A percentile compares a stretch with the other conserved stretches of the same genome.
Evolutionary conservation across 805 yeast genomes (phyloP).

Genomic region (Saccharomyces eubayanus): DNA sequence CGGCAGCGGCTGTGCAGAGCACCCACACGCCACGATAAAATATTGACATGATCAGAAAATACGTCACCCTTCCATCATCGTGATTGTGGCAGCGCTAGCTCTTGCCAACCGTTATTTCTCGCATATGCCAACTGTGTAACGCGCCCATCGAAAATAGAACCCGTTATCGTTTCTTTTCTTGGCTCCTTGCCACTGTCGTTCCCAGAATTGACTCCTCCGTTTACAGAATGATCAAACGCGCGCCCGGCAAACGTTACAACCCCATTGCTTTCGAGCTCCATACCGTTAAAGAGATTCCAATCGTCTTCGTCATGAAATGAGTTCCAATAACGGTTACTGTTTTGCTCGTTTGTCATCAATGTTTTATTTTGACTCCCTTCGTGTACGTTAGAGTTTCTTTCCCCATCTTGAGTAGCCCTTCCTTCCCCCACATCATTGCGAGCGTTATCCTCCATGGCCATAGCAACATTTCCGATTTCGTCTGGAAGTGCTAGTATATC

Average conservation of each 20-base stretch:
- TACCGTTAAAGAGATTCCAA: conserved; percentile 22
- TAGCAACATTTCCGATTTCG: conserved; percentile 3
- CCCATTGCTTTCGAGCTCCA: conserved; percentile 23
- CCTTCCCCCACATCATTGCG: neutral
- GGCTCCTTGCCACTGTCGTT: neutral
- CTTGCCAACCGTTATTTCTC: conserved; percentile 14
- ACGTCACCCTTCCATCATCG: neutral
- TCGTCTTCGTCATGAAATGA: conserved; percentile 27
- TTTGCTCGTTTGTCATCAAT: neutral
- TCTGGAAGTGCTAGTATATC: conserved; percentile 26
- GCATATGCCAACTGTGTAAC: conserved; percentile 9
- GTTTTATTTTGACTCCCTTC: neutral
- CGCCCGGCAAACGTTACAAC: conserved; percentile 9
- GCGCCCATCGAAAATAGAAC: conserved; percentile 13
- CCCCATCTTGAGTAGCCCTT: neutral
- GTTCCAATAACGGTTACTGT: conserved; percentile 20
- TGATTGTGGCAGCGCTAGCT: conserved; percentile 7
- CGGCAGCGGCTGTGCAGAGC: neutral
- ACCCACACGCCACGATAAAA: neutral
- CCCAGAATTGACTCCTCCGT: neutral
- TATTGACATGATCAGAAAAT: neutral
- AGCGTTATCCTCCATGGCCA: neutral
- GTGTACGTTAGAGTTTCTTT: neutral
- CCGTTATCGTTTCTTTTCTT: conserved; percentile 7
- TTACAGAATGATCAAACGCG: neutral